Percentiles rank a stretch among this genome's conserved stretches.
These are phyloP conservation scores for Oryza brachyantha DNA, from an alignment of 176 grass and related monocot species.

Conservation along the genomic window DNA sequence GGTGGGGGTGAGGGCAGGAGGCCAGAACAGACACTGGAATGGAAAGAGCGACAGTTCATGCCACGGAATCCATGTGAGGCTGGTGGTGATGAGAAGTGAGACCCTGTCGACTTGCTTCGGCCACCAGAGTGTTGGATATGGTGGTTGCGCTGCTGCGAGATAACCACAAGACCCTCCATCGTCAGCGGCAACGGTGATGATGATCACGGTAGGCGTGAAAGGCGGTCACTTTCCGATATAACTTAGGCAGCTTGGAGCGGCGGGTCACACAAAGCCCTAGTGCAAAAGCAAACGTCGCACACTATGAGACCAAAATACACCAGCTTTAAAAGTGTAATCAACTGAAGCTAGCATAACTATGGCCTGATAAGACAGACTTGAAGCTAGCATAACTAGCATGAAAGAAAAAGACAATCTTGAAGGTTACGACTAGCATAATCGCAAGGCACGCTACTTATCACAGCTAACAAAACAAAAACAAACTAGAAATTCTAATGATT, in stretches of 20 bases:
- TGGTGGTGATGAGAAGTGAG: slow-evolving; percentile 20
- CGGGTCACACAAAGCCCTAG: slow-evolving; percentile 20
- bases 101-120: slow-evolving; percentile 23
- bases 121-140: slow-evolving; percentile 25
- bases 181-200: background rate
- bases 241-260: background rate
- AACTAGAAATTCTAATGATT: background rate
- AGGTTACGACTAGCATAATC: background rate
- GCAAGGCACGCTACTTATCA: background rate
- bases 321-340: background rate
- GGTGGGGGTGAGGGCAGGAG: slow-evolving; percentile 29
- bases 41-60: slow-evolving; percentile 64
- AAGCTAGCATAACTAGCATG: too few relatives aligned
- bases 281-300: background rate
- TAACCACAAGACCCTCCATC: slow-evolving; percentile 60
- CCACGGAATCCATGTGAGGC: slow-evolving; percentile 34
- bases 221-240: background rate
- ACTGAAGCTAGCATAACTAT: background rate
- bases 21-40: slow-evolving; percentile 8
- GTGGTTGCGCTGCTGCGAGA: slow-evolving; percentile 61
- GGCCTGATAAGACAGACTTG: background rate
- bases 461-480: background rate
- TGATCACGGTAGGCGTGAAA: background rate
- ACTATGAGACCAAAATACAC: background rate
- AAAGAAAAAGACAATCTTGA: too few relatives aligned